phyloP scores from a whole-genome alignment of 2,329 filamentous ascomycete genomes.

The Aureobasidium uvarum region DNA sequence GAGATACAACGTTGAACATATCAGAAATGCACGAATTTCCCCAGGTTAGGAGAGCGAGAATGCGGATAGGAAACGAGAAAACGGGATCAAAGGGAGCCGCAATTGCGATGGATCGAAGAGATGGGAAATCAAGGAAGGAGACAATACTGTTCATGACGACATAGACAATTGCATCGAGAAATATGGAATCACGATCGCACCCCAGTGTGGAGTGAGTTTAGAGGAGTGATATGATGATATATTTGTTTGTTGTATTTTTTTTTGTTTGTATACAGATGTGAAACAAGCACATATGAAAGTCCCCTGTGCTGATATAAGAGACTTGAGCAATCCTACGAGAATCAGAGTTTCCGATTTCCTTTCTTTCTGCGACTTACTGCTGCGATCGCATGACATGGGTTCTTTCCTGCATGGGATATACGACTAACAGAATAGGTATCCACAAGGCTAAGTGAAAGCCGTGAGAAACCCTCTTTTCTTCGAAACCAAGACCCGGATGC shows the following conservation, averaged over 20 bases:
- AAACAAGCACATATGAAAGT: constrained; percentile 3
- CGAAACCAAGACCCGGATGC: constrained; percentile 1
- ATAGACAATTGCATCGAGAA: neutral
- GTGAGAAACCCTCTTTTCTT: neutral
- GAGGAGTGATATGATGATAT: neutral
- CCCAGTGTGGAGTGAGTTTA: no score
- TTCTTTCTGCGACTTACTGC: neutral
- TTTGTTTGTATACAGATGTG: constrained; percentile 17
- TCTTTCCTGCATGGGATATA: neutral
- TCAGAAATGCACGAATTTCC: neutral
- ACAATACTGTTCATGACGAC: neutral
- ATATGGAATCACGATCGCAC: neutral
- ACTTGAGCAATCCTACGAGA: neutral
- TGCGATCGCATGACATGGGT: neutral
- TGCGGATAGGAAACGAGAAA: neutral
- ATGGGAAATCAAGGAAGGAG: neutral
- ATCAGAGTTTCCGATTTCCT: neutral
- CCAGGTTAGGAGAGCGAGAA: neutral
- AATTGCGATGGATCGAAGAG: neutral
- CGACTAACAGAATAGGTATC: neutral
- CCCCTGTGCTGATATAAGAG: neutral
- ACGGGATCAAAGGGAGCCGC: constrained; percentile 4
- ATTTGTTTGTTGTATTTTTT: neutral
- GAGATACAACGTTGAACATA: neutral
- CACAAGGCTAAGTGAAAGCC: constrained; percentile 1